Evolutionary conservation across 1,139 yeast genomes (phyloP), one percentile per base, ranked within the genome.

Genomic region (Debaryomyces subglobosus): DNA sequence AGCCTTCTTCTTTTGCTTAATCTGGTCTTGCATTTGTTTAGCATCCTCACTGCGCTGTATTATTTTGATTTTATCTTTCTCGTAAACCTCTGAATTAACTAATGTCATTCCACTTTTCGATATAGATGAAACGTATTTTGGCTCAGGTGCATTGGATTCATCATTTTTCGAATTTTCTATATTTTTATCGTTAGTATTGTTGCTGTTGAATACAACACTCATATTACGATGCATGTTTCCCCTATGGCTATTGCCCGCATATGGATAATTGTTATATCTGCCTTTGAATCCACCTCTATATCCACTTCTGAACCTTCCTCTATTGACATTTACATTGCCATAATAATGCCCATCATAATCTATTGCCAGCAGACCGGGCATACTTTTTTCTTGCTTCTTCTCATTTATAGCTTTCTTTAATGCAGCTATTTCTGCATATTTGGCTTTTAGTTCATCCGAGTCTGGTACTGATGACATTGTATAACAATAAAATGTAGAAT

Each of bases 101-200:
- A 77, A 56, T 5, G 72, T 60, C 65, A 70, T 63, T 4, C 77
- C 76, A 20, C 70, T 67, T 34, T 63, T 61, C 2, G 74, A 65
- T 15, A 61, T 59, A 13, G 64, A 60, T 0, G 68, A 57, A 5
- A 71, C 63, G 49, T 63, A 71, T 8, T 43, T 39, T 3, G 44
- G 37, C 13, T 43, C 46, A 9, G 45, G 30, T 25, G 39, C 16
- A 23, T 35, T 36, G 10, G 23, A 23, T n/a, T 38, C 39, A 30
- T 29, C 45, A 16, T 41, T 20, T 8, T 18, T 23, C 5, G 41
- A n/a, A 7, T 16, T 37, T 39, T 27, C 27, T 4, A 24, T 21
- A 23, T 20, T 24, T 12, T 16, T 37, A 13, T 21, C 39, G 20
- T 38, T 45, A 23, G 27, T 36, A 21, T 16, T 43, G 12, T 25